A percentile compares a stretch with the other conserved stretches of the same genome.
phyloP scores from a whole-genome alignment of 2,329 filamentous ascomycete species.

The Cyphellophora europaea region DNA sequence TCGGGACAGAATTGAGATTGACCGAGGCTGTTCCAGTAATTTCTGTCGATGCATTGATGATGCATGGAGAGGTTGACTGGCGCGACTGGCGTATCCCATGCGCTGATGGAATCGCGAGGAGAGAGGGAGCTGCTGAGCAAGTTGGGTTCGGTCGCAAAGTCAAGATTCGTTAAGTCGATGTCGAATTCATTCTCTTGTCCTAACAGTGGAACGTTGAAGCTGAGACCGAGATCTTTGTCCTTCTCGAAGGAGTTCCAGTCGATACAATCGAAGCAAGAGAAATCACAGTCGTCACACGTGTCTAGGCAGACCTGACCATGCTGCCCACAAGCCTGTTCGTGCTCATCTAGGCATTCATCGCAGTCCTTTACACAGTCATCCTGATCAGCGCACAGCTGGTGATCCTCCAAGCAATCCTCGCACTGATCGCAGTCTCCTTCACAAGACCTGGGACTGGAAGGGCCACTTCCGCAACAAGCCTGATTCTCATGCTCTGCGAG shows the following conservation, averaged over 20 bases:
- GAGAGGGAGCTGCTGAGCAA: not conserved
- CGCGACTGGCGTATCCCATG: not conserved
- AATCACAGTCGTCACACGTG: conserved; percentile 15
- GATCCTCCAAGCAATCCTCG: conserved; percentile 15
- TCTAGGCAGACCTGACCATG: conserved; percentile 13
- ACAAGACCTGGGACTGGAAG: conserved; percentile 3
- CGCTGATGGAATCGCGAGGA: not conserved
- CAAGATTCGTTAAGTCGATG: not conserved
- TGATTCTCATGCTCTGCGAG: not conserved
- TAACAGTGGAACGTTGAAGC: conserved; percentile 12
- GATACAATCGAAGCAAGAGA: conserved; percentile 18
- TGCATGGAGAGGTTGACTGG: conserved; percentile 16
- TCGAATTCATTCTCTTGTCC: conserved; percentile 1
- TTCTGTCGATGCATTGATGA: conserved; percentile 13
- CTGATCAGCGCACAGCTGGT: conserved; percentile 16
- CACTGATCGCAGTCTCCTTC: conserved; percentile 7
- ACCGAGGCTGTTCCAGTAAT: conserved; percentile 8
- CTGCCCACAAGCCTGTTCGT: conserved; percentile 8
- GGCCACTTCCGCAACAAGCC: conserved; percentile 3
- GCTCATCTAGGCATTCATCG: conserved; percentile 14
- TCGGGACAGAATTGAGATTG: conserved; percentile 11
- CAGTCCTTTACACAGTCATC: conserved; percentile 12
- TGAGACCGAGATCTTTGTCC: conserved; percentile 16
- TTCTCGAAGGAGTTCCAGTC: conserved; percentile 17
- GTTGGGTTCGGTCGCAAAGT: not conserved